Percentiles rank a stretch among this genome's conserved stretches.
Conservation (phyloP, 2,329 filamentous ascomycete species). For the Lachnellula suecica region DNA sequence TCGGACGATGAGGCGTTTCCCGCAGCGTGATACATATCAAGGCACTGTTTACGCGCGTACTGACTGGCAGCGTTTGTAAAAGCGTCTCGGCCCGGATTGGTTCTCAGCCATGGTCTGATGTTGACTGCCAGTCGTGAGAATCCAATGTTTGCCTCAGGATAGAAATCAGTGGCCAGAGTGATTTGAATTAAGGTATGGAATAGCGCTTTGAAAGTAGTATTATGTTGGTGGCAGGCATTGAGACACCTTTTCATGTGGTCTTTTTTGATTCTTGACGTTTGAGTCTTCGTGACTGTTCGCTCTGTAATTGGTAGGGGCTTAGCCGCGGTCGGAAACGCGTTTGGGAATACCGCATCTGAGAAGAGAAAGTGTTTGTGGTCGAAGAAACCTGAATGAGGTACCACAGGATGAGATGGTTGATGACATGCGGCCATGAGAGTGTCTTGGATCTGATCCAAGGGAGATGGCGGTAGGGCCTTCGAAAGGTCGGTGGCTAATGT, state of each 20-base stretch:
- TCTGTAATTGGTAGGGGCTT: constrained; percentile 7
- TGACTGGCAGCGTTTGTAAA: constrained; percentile 13
- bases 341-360: constrained; percentile 11
- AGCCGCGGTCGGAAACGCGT: constrained; percentile 7
- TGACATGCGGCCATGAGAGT: constrained; percentile 10
- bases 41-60: constrained; percentile 7
- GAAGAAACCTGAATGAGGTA: constrained; percentile 12
- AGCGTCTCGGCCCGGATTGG: constrained; percentile 2
- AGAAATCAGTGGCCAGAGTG: constrained; percentile 16
- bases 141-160: constrained; percentile 10
- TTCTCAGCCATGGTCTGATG: constrained; percentile 9
- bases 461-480: not conserved
- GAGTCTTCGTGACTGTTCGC: constrained; percentile 6
- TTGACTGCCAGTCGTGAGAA: constrained; percentile 14
- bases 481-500: not conserved
- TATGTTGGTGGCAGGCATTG: constrained; percentile 9
- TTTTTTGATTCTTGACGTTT: constrained; percentile 8
- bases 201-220: constrained; percentile 16
- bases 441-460: constrained; percentile 9
- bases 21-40: constrained; percentile 10
- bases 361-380: constrained; percentile 16
- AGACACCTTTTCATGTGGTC: constrained; percentile 6
- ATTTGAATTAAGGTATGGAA: constrained; percentile 16
- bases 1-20: not conserved
- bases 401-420: constrained; percentile 14